Conservation (phyloP, 2,329 filamentous ascomycete genomes). For the Alternaria triticimaculans region DNA sequence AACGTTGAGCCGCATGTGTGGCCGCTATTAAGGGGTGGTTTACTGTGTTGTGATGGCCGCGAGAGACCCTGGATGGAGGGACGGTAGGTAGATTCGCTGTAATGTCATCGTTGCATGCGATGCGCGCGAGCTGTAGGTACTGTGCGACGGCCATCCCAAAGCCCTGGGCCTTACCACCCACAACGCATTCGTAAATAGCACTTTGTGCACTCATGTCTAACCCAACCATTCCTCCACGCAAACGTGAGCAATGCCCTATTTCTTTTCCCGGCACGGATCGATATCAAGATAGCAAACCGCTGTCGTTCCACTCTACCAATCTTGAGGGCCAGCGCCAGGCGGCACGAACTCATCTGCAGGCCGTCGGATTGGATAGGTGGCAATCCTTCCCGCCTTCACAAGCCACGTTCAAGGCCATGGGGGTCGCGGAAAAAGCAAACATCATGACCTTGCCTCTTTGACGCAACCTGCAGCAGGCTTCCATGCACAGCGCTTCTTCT, state of each 20-base stretch:
- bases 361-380: slow-evolving; percentile 3
- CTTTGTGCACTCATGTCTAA: not conserved
- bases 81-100: not conserved
- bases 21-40: slow-evolving; percentile 5
- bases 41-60: not conserved
- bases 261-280: not conserved
- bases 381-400: slow-evolving; percentile 10
- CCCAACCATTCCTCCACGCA: not conserved
- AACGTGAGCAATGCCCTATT: not conserved
- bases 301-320: not conserved
- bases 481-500: slow-evolving; percentile 12
- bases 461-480: slow-evolving; percentile 6
- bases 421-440: slow-evolving; percentile 6
- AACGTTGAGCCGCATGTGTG: slow-evolving; percentile 29
- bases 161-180: not conserved
- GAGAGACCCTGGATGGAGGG: not conserved
- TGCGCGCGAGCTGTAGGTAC: not conserved
- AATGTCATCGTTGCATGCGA: not conserved
- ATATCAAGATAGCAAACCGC: slow-evolving; percentile 5
- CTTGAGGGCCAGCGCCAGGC: not conserved
- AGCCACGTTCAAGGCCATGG: slow-evolving; percentile 2
- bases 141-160: not conserved
- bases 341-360: not conserved
- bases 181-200: slow-evolving; percentile 3
- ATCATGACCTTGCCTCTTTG: slow-evolving; percentile 6